Evolutionary conservation across 2,329 filamentous ascomycete genomes (phyloP), one percentile per base, ranked within the genome.

Genomic region (Fusarium pseudoanthophilum): DNA sequence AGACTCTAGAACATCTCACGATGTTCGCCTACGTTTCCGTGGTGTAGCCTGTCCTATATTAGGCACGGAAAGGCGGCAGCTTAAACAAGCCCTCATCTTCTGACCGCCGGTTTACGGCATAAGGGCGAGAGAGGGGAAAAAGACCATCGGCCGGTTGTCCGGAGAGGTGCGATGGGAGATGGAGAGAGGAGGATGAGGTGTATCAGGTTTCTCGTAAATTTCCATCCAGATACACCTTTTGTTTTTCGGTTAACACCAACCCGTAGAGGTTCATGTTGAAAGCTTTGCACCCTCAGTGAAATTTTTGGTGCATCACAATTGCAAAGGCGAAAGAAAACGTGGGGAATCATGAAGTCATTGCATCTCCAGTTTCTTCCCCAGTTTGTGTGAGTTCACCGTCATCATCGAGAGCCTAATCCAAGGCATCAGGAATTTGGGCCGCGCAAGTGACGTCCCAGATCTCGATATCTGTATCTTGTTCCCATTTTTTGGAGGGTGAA

Each of bases 311-410:
- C 53, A 57, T 34, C 40, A 40, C 26, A 37, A 52, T 60, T 39
- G 18, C 49, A 34, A 30, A 46, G 53, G 55, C 55, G n/a, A 57
- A 56, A 67, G n/a, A 57, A 56, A 67, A 67, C 71, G 71, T 76
- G 73, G 75, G 67, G 75, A 69, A 72, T 74, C 55, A 68, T 76
- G 73, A 70, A 71, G 67, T 75, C 75, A 77, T 75, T 75, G 43
- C 67, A 71, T 61, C 70, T 60, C 70, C 70, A 73, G 53, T 67
- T 67, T 49, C 48, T 73, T 74, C 75, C 69, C 75, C 72, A 73
- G 63, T 67, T 39, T 72, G 40, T 6, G 34, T 9, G 26, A 51
- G 36, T 46, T 63, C 30, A 18, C 40, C 59, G 60, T 58, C 64
- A 69, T 72, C 21, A 69, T 55, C 39, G 43, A 65, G 28, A 39